Percentiles rank a stretch among this genome's conserved stretches.
These are phyloP conservation scores for Citrullus amarus DNA, from an alignment of 306 rosid genomes.

Conservation along the genomic window DNA sequence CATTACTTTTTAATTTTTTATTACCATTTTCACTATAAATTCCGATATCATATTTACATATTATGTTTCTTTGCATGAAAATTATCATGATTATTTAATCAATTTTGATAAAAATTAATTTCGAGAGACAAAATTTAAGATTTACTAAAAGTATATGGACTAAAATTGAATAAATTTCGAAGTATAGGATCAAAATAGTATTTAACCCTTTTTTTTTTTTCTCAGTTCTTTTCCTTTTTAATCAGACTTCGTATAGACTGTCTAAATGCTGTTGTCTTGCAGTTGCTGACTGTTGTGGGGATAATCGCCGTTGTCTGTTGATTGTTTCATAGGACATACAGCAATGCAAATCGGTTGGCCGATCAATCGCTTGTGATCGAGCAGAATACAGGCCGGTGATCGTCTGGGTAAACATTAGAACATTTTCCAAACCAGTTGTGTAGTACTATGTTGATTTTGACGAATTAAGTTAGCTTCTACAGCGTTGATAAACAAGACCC, in stretches of 20 bases:
- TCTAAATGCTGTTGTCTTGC: not conserved
- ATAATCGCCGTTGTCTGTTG: not conserved
- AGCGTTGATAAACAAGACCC: not conserved
- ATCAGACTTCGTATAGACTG: not conserved
- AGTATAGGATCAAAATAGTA: too few species aligned
- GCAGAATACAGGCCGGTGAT: not conserved
- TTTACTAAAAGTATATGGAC: too few species aligned
- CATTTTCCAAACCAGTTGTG: constrained; percentile 1
- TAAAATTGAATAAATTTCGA: too few species aligned
- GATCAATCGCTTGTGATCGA: not conserved
- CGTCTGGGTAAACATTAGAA: not conserved
- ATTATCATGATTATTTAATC: too few species aligned
- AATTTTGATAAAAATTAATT: too few species aligned
- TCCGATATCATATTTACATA: too few species aligned
- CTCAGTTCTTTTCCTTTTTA: not conserved
- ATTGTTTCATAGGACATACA: not conserved
- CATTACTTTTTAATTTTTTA: too few species aligned
- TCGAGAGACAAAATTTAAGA: too few species aligned
- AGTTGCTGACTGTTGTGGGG: not conserved
- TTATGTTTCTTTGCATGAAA: too few species aligned
- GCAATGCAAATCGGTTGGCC: not conserved
- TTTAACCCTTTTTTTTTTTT: too few species aligned
- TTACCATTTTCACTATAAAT: too few species aligned
- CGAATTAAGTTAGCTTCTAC: not conserved
- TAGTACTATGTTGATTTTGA: constrained; percentile 8